A percentile compares a stretch with the other conserved stretches of the same genome.
phyloP scores from a whole-genome alignment of 805 yeast species.

The Jamesozyma spencerorum region DNA sequence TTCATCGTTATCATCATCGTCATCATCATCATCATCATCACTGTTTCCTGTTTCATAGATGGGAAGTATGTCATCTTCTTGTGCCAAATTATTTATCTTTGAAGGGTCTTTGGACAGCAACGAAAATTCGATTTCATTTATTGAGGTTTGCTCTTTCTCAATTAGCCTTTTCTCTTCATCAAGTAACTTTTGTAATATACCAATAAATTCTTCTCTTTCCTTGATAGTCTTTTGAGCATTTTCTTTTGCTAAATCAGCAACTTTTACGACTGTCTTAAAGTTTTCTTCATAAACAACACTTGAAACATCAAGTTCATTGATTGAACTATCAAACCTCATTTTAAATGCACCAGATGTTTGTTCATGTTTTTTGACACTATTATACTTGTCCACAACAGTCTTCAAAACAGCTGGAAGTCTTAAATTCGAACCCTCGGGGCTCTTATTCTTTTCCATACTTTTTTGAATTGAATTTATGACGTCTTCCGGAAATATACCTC shows the following conservation, averaged over 20 bases:
- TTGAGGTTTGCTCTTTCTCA: slow-evolving; percentile 22
- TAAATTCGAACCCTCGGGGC: slow-evolving; percentile 13
- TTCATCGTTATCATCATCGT: no score
- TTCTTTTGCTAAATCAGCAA: slow-evolving; percentile 25
- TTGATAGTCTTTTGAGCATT: slow-evolving; percentile 24
- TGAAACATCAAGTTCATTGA: slow-evolving; percentile 20
- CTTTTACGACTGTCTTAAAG: slow-evolving; percentile 25
- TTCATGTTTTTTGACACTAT: slow-evolving; percentile 15
- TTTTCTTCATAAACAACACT: slow-evolving; percentile 25
- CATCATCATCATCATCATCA: slow-evolving; percentile 19
- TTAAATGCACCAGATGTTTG: slow-evolving; percentile 21
- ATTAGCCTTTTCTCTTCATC: slow-evolving; percentile 21
- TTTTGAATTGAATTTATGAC: slow-evolving; percentile 10
- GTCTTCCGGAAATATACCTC: slow-evolving; percentile 39
- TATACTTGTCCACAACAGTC: slow-evolving; percentile 20
- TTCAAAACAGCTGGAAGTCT: slow-evolving; percentile 29
- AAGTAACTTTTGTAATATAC: slow-evolving; percentile 19
- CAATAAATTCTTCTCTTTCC: slow-evolving; percentile 19
- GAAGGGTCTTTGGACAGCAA: slow-evolving; percentile 20
- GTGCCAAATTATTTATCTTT: slow-evolving; percentile 3
- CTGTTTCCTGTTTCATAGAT: slow-evolving; percentile 21
- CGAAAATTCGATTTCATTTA: slow-evolving; percentile 22
- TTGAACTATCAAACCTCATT: slow-evolving; percentile 22
- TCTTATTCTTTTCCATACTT: slow-evolving; percentile 2
- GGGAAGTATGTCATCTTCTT: slow-evolving; percentile 20